Evolutionary conservation across 768 basidiomycete genomes (phyloP), one percentile per base, ranked within the genome.

Genomic region (Phanerochaete carnosa): DNA sequence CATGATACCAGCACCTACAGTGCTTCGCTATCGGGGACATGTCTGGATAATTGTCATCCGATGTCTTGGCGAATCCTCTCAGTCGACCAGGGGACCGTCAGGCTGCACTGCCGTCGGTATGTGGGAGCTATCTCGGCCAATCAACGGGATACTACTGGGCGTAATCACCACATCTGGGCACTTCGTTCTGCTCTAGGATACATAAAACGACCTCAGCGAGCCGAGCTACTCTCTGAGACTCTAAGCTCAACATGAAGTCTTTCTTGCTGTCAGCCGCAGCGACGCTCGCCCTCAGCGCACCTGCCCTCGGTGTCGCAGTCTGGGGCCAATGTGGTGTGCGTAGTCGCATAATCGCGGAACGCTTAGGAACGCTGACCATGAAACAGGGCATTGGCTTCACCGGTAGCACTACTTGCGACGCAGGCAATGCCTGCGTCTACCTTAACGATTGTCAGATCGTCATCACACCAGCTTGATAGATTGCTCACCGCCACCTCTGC

Each of bases 251-350:
- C 54, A 70, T 70, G 69, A 70, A 69, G 66, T 61, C 59, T 23
- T 56, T 65, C 29, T 28, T 68, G 43, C 55, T 70, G 19, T 66
- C 68, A 9, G 46, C 67, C 30, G 67, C 66, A 39, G 57, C 66
- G 25, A 62, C 68, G 50, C 64, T 70, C 28, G 63, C 64, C 1
- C 62, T 68, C 43, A 68, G 65, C 55, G 43, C 66, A 3, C 66
- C 68, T 16, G 65, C 60, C 3, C 52, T 69, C 25, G 64, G 66
- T 5, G 77, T 79, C 43, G 64, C 78, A 30, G 76, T 79, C 59
- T 84, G 73, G 69, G 81, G 81, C 5, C 82, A 84, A 69, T 84
- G 82, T 69, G 82, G 81, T 35, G 63, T 66, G 32, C 46, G 69
- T 19, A 7, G 5, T 4, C 62, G 30, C 13, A 15, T 15, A 58